phyloP scores from a whole-genome alignment of 2,329 filamentous ascomycete species.

The Passalora sequoiae region DNA sequence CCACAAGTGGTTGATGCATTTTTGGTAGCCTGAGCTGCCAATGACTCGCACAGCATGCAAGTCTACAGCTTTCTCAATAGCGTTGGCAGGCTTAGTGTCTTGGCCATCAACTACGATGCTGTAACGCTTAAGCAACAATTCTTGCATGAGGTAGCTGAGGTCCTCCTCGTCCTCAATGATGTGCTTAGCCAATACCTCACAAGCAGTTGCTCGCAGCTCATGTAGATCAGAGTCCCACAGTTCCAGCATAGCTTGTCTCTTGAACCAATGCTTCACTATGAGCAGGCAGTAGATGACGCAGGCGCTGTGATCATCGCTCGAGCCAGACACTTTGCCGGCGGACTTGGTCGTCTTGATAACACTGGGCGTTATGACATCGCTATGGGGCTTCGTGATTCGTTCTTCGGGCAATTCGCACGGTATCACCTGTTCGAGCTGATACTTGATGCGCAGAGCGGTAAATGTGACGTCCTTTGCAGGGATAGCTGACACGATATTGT shows the following conservation, averaged over 20 bases:
- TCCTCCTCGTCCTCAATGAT: slow-evolving; percentile 82
- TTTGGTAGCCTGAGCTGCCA: slow-evolving; percentile 88
- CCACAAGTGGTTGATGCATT: slow-evolving; percentile 91
- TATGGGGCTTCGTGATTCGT: slow-evolving; percentile 72
- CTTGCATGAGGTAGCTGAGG: slow-evolving; percentile 69
- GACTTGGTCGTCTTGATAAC: slow-evolving; percentile 77
- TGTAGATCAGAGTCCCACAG: slow-evolving; percentile 91
- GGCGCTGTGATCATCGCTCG: slow-evolving; percentile 55
- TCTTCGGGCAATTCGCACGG: slow-evolving; percentile 81
- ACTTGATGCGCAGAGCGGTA: slow-evolving; percentile 80
- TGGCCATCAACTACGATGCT: slow-evolving; percentile 69
- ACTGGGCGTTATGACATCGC: slow-evolving; percentile 71
- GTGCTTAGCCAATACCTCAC: slow-evolving; percentile 85
- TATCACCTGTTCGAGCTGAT: slow-evolving; percentile 82
- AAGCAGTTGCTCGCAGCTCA: slow-evolving; percentile 70
- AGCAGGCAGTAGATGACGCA: slow-evolving; percentile 84
- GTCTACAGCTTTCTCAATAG: slow-evolving; percentile 89
- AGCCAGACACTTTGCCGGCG: slow-evolving; percentile 53
- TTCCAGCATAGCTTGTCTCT: slow-evolving; percentile 69
- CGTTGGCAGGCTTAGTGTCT: slow-evolving; percentile 72
- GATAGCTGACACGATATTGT: slow-evolving; percentile 60
- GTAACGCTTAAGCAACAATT: slow-evolving; percentile 81
- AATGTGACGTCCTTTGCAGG: slow-evolving; percentile 79
- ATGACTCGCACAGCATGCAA: slow-evolving; percentile 85
- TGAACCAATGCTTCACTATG: slow-evolving; percentile 71